Evolutionary conservation across 2,329 filamentous ascomycete species (phyloP).

Genomic region (Diaporthe batatas): DNA sequence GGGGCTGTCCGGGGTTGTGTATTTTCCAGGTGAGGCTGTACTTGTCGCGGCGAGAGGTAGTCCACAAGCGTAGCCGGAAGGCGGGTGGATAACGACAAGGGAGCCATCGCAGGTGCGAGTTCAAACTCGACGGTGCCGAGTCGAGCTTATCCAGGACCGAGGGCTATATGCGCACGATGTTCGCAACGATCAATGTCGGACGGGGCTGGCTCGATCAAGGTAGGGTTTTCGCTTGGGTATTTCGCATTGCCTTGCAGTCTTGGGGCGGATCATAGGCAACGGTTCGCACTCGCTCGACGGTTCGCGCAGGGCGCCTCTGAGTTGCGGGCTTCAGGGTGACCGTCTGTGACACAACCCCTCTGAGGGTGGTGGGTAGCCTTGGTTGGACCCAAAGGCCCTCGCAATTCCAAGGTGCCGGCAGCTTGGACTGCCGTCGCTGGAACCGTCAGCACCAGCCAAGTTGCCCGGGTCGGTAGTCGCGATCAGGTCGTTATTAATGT

Average conservation of each 20-base stretch:
- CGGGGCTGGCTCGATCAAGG: slow-evolving; percentile 3
- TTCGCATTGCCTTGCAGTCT: slow-evolving; percentile 34
- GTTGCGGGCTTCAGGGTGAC: background rate
- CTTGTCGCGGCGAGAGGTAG: slow-evolving; percentile 21
- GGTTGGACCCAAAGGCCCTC: background rate
- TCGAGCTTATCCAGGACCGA: background rate
- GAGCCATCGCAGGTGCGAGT: slow-evolving; percentile 36
- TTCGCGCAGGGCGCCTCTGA: background rate
- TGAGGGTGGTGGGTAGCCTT: background rate
- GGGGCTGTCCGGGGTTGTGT: slow-evolving; percentile 10
- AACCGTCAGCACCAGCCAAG: background rate
- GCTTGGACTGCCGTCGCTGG: background rate
- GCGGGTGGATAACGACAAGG: slow-evolving; percentile 28
- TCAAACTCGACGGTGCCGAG: slow-evolving; percentile 16
- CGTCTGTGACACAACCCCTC: background rate
- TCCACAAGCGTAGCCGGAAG: slow-evolving; percentile 29
- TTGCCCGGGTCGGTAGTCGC: slow-evolving; percentile 2
- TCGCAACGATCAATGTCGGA: background rate
- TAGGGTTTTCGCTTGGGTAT: slow-evolving; percentile 16
- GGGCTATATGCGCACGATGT: background rate
- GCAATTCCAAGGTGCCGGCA: background rate
- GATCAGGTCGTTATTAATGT: background rate
- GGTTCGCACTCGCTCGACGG: slow-evolving; percentile 16
- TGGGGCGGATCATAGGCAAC: slow-evolving; percentile 11
- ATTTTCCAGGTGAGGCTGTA: slow-evolving; percentile 33